phyloP scores from a whole-genome alignment of 768 basidiomycete species.

The Hypholoma sublateritium region DNA sequence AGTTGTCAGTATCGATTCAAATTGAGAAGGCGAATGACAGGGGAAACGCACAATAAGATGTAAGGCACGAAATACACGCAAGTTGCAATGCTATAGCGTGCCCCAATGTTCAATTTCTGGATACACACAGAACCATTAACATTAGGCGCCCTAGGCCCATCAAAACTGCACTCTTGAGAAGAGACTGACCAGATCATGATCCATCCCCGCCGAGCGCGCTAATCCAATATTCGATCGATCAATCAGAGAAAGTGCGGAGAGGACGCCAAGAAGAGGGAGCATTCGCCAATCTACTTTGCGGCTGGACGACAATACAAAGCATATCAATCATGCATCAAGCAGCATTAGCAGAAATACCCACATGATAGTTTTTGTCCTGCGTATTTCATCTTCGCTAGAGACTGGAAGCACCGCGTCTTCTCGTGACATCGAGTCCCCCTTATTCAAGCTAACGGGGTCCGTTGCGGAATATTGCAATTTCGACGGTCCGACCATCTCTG shows the following conservation, averaged over 20 bases:
- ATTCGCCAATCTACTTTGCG: slow-evolving; percentile 33
- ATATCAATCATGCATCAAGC: neutral
- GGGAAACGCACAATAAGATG: slow-evolving; percentile 29
- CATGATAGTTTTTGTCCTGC: neutral
- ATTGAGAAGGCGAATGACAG: neutral
- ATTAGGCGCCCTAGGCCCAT: neutral
- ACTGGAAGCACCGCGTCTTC: neutral
- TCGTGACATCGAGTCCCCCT: neutral
- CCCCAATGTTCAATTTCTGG: slow-evolving; percentile 29
- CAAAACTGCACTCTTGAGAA: neutral
- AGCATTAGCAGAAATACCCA: neutral
- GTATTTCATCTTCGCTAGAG: neutral
- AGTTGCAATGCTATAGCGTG: slow-evolving; percentile 32
- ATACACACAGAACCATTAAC: neutral
- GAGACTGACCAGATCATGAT: slow-evolving; percentile 26
- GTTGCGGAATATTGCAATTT: too few species aligned
- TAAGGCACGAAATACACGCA: slow-evolving; percentile 37
- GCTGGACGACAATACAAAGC: slow-evolving; percentile 12
- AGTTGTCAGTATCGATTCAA: neutral
- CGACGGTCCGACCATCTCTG: too few species aligned
- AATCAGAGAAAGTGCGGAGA: slow-evolving; percentile 36
- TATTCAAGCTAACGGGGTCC: neutral
- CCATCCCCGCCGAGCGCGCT: slow-evolving; percentile 37
- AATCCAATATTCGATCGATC: slow-evolving; percentile 37
- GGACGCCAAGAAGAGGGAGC: slow-evolving; percentile 32